phyloP scores from a whole-genome alignment of 164 flowering plant genomes.

The Santalum album region DNA sequence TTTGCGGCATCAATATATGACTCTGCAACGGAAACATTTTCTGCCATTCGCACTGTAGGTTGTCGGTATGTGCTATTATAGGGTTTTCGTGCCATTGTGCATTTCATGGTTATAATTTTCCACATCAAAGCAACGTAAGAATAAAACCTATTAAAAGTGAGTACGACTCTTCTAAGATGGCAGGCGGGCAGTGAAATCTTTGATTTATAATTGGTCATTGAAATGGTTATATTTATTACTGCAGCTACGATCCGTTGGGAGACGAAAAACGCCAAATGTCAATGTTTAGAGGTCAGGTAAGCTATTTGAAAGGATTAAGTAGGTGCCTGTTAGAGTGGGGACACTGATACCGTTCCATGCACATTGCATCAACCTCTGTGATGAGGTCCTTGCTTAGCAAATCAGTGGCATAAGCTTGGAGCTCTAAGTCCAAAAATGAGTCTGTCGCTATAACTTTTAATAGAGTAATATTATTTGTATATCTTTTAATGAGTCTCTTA shows the following conservation, averaged over 20 bases:
- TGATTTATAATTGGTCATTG: neutral
- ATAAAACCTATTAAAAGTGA: too few species aligned
- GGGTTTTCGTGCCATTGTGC: neutral
- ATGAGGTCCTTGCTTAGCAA: constrained; percentile 69
- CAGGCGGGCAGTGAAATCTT: neutral
- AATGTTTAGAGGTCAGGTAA: constrained; percentile 72
- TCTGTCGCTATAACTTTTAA: constrained; percentile 79
- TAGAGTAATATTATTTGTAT: too few species aligned
- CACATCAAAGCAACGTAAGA: too few species aligned
- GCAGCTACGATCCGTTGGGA: constrained; percentile 89
- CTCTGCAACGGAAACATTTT: constrained; percentile 80
- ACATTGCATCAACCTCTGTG: constrained; percentile 7
- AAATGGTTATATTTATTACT: neutral
- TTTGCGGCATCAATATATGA: constrained; percentile 86
- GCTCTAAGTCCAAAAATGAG: constrained; percentile 71
- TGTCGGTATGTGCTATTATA: neutral
- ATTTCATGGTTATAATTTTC: neutral
- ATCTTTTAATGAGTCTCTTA: too few species aligned
- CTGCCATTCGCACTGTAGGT: constrained; percentile 96
- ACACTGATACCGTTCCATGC: neutral
- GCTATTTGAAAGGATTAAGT: neutral
- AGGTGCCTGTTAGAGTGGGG: neutral
- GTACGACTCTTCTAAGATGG: neutral
- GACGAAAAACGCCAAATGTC: constrained; percentile 95
- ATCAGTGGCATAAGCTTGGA: constrained; percentile 84